A percentile compares a stretch with the other conserved stretches of the same genome.
Evolutionary conservation across 164 flowering plant species (phyloP).

Genomic region (Euptelea pleiosperma): DNA sequence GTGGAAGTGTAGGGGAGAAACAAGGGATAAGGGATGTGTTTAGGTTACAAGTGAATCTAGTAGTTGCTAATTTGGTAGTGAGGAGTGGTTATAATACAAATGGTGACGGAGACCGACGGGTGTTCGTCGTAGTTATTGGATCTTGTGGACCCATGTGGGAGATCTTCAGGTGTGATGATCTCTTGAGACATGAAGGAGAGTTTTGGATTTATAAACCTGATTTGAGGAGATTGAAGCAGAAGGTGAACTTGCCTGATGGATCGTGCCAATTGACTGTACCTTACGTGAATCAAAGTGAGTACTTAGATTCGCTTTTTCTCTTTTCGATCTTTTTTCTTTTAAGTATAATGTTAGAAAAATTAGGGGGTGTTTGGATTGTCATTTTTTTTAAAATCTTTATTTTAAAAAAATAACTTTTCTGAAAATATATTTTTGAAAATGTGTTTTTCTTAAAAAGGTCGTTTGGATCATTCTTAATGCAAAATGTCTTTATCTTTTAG

Average conservation of each 20-base stretch:
- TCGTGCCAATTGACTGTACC: conserved; percentile 47
- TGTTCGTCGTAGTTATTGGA: conserved; percentile 51
- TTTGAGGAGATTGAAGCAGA: conserved; percentile 41
- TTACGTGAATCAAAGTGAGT: conserved; percentile 34
- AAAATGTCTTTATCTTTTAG: too few species aligned
- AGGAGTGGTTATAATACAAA: conserved; percentile 24
- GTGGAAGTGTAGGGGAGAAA: conserved; percentile 14
- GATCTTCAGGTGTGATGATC: conserved; percentile 45
- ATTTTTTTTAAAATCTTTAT: too few species aligned
- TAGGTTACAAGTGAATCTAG: conserved; percentile 59
- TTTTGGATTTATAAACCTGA: too few species aligned
- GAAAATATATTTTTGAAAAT: too few species aligned
- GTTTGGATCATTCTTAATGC: too few species aligned
- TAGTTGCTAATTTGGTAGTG: conserved; percentile 55
- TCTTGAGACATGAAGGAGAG: too few species aligned
- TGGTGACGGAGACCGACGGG: conserved; percentile 23
- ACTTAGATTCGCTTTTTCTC: too few species aligned
- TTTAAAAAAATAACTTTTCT: too few species aligned
- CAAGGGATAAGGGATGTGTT: conserved; percentile 48
- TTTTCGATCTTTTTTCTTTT: too few species aligned
- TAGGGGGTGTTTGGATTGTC: too few species aligned
- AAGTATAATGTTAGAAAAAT: too few species aligned
- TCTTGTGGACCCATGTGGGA: conserved; percentile 58
- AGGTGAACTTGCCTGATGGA: conserved; percentile 49
- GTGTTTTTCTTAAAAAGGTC: too few species aligned